Percentiles rank a stretch among this genome's conserved stretches.
phyloP scores from a whole-genome alignment of 2,329 filamentous ascomycete species.

The Penicillium sp. region DNA sequence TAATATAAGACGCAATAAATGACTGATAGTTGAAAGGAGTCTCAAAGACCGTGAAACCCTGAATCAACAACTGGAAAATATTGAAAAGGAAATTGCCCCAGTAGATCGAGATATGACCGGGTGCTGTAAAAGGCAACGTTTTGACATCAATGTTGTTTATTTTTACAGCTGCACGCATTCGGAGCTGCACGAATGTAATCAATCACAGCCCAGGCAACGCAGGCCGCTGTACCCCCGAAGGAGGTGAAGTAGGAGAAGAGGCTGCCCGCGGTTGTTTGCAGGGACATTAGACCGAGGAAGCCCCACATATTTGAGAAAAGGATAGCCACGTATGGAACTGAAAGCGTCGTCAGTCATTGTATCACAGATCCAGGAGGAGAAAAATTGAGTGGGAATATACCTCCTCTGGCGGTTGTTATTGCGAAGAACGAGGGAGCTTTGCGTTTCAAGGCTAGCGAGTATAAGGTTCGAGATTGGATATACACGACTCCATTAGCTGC shows the following conservation, averaged over 20 bases:
- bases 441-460: not conserved
- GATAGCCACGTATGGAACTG: slow-evolving; percentile 10
- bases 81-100: slow-evolving; percentile 11
- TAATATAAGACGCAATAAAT: slow-evolving; percentile 11
- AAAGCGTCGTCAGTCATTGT: not conserved
- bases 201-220: slow-evolving; percentile 11
- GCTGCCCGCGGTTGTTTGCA: slow-evolving; percentile 6
- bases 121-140: slow-evolving; percentile 11
- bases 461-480: not conserved
- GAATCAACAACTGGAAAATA: slow-evolving; percentile 8
- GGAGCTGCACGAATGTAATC: slow-evolving; percentile 10
- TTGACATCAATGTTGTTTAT: slow-evolving; percentile 5
- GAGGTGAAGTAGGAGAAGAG: slow-evolving; percentile 15
- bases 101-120: slow-evolving; percentile 12
- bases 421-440: not conserved
- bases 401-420: not conserved
- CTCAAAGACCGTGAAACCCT: slow-evolving; percentile 9
- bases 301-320: slow-evolving; percentile 15
- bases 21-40: slow-evolving; percentile 10
- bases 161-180: slow-evolving; percentile 7
- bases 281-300: slow-evolving; percentile 12
- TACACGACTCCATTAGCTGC: not conserved
- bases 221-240: slow-evolving; percentile 11
- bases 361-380: not conserved
- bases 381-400: not conserved